phyloP scores from a whole-genome alignment of 306 rosid genomes.

The Amphicarpaea edgeworthii region DNA sequence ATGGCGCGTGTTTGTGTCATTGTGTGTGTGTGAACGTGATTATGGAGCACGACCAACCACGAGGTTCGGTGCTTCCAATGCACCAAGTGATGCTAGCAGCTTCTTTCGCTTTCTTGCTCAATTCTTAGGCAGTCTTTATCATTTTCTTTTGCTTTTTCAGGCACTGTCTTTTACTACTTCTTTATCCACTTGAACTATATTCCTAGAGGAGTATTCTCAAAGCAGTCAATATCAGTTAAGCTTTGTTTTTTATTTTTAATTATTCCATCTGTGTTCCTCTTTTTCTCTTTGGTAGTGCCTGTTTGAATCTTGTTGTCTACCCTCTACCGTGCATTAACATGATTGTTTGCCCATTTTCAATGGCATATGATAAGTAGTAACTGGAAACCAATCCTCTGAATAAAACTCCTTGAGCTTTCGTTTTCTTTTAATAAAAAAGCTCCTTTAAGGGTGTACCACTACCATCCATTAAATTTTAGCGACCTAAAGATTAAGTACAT shows the following conservation, averaged over 20 bases:
- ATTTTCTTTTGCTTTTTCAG: slow-evolving; percentile 42
- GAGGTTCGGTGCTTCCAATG: slow-evolving; percentile 44
- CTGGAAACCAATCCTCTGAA: slow-evolving; percentile 26
- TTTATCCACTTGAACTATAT: neutral
- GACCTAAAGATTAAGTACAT: neutral
- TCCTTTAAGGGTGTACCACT: neutral
- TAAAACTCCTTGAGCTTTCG: slow-evolving; percentile 1
- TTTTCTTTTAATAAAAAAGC: slow-evolving; percentile 3
- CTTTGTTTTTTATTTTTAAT: slow-evolving; percentile 6
- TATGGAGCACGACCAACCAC: slow-evolving; percentile 50
- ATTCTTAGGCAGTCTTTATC: slow-evolving; percentile 24
- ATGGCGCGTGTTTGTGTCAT: slow-evolving; percentile 17
- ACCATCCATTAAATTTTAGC: neutral
- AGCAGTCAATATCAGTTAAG: slow-evolving; percentile 12
- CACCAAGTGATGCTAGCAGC: slow-evolving; percentile 45
- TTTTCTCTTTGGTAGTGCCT: slow-evolving; percentile 23
- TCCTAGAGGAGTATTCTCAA: slow-evolving; percentile 24
- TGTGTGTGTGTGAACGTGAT: slow-evolving; percentile 50
- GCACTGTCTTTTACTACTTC: slow-evolving; percentile 34
- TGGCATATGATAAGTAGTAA: neutral
- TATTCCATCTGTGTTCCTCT: neutral
- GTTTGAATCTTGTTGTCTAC: slow-evolving; percentile 14
- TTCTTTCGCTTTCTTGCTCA: slow-evolving; percentile 48
- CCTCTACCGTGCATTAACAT: neutral
- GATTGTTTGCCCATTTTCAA: slow-evolving; percentile 7